Percentiles rank a stretch among this genome's conserved stretches.
Conservation (phyloP, 176 grass and related monocot species). For the Oropetium thomaeum region DNA sequence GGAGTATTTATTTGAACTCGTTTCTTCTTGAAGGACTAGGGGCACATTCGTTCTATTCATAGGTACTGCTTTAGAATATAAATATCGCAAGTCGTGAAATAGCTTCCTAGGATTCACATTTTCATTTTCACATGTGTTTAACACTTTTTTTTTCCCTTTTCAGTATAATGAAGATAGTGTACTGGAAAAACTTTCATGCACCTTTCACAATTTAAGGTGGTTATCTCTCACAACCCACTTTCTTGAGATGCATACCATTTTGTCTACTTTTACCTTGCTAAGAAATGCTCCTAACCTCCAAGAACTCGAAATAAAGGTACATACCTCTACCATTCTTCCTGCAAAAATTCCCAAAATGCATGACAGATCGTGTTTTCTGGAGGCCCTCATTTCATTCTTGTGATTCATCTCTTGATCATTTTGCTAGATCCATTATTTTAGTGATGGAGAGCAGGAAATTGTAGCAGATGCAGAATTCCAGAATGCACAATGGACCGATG, state of each 20-base stretch:
- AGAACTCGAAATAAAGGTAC: conserved; percentile 22
- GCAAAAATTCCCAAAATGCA: too few relatives aligned
- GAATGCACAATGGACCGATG: conserved; percentile 29
- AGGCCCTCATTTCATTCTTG: not conserved
- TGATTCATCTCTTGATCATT: not conserved
- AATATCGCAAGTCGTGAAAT: too few relatives aligned
- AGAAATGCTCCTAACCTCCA: conserved; percentile 20
- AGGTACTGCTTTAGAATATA: too few relatives aligned
- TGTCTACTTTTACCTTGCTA: conserved; percentile 14
- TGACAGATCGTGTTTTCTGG: not conserved
- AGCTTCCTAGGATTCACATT: not conserved
- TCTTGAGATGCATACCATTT: not conserved
- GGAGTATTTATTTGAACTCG: too few relatives aligned
- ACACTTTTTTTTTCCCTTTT: not conserved
- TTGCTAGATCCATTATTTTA: not conserved
- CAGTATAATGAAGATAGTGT: not conserved
- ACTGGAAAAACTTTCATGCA: not conserved
- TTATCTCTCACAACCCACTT: not conserved
- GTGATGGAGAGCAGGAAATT: not conserved
- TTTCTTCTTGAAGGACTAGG: not conserved
- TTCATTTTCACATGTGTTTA: not conserved
- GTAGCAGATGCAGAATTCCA: conserved; percentile 13
- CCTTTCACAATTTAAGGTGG: not conserved
- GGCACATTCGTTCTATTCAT: too few relatives aligned
- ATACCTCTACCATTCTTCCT: not conserved